Evolutionary conservation across 768 basidiomycete species (phyloP).

Genomic region (Amanita rubescens): DNA sequence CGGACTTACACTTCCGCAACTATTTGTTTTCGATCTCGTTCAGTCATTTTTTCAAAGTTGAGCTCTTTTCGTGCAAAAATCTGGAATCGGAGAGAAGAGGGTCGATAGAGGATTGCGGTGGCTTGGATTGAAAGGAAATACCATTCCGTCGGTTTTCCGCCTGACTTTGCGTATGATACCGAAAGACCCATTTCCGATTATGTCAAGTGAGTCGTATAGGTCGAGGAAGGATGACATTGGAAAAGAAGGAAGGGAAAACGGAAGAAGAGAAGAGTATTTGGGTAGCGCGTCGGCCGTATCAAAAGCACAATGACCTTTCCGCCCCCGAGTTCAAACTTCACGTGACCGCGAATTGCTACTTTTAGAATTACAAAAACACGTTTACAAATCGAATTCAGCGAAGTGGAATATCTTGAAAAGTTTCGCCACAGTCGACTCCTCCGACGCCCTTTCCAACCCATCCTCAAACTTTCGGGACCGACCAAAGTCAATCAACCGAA

Average conservation of each 20-base stretch:
- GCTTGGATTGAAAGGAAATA: constrained; percentile 30
- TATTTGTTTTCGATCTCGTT: constrained; percentile 94
- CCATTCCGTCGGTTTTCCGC: constrained; percentile 74
- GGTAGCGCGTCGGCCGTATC: not conserved
- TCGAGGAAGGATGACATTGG: constrained; percentile 46
- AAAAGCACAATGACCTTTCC: not conserved
- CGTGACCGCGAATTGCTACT: not conserved
- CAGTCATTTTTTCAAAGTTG: constrained; percentile 95
- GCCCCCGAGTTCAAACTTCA: not conserved
- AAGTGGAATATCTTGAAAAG: not conserved
- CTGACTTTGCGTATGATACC: constrained; percentile 95
- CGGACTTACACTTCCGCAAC: constrained; percentile 92
- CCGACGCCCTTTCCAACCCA: not conserved
- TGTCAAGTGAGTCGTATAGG: constrained; percentile 79
- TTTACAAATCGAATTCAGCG: not conserved
- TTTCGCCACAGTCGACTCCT: not conserved
- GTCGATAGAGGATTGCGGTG: not conserved
- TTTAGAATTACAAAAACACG: no score
- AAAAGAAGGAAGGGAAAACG: not conserved
- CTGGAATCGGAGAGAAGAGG: constrained; percentile 26
- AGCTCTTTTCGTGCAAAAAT: constrained; percentile 90
- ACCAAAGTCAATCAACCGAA: constrained; percentile 3
- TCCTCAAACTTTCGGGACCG: not conserved
- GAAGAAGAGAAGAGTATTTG: not conserved
- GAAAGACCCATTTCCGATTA: constrained; percentile 96